phyloP scores from a whole-genome alignment of 2,329 filamentous ascomycete genomes.

The Pseudopyrenochaeta lycopersici region DNA sequence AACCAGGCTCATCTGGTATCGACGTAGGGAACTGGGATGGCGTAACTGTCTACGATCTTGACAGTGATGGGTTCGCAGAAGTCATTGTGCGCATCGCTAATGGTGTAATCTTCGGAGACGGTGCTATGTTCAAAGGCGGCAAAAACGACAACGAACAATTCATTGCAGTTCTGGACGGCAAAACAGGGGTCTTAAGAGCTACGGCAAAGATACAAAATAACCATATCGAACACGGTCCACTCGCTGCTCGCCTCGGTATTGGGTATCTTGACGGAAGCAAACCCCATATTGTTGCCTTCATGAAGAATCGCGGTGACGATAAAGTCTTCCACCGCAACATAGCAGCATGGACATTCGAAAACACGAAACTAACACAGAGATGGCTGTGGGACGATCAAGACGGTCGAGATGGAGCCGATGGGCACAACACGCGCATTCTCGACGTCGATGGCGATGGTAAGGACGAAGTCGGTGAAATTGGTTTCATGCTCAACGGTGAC shows the following conservation, averaged over 20 bases:
- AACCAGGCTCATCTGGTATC: constrained; percentile 14
- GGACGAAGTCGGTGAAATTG: constrained; percentile 19
- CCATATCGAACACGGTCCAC: constrained; percentile 15
- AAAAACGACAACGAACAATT: constrained; percentile 9
- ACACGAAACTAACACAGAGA: neutral
- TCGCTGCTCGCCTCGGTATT: constrained; percentile 12
- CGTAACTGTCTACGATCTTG: constrained; percentile 14
- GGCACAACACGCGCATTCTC: constrained; percentile 15
- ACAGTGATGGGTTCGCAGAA: constrained; percentile 13
- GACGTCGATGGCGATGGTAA: constrained; percentile 15
- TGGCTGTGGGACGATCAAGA: constrained; percentile 12
- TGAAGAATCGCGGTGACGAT: constrained; percentile 15
- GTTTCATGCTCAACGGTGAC: constrained; percentile 16
- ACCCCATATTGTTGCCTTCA: constrained; percentile 15
- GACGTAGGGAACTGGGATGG: constrained; percentile 15
- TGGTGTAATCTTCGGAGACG: constrained; percentile 14
- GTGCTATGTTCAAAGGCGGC: constrained; percentile 3
- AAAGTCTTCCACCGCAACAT: constrained; percentile 14
- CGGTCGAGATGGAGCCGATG: constrained; percentile 8
- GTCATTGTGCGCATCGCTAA: constrained; percentile 13
- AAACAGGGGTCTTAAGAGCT: constrained; percentile 6
- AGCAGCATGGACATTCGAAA: constrained; percentile 14
- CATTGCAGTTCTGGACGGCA: constrained; percentile 12
- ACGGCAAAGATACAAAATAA: constrained; percentile 6
- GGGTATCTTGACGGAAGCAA: constrained; percentile 7